Conservation (phyloP, 2,329 filamentous ascomycete genomes). For the Phialemoniopsis sp. region DNA sequence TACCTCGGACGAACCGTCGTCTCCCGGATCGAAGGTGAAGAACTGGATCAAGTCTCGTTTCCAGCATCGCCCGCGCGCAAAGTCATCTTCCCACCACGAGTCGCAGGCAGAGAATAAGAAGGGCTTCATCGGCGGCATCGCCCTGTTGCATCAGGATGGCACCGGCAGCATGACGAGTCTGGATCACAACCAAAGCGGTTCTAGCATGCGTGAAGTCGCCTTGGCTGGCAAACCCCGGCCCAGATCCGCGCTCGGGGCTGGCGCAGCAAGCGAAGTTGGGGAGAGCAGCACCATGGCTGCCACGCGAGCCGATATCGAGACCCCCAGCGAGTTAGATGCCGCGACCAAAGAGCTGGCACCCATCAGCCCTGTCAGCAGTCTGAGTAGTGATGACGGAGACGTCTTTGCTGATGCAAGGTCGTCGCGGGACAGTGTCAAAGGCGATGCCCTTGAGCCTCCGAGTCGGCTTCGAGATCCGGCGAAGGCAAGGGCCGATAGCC, state of each 20-base stretch:
- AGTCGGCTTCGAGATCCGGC: conserved; percentile 15
- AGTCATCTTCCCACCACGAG: conserved; percentile 12
- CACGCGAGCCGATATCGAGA: background rate
- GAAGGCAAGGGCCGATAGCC: conserved; percentile 28
- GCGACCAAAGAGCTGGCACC: no score
- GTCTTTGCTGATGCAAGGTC: conserved; percentile 1
- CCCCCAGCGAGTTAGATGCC: no score
- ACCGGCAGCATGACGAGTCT: conserved; percentile 26
- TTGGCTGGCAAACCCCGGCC: conserved; percentile 18
- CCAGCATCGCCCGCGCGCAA: conserved; percentile 20
- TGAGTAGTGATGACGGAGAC: conserved; percentile 7
- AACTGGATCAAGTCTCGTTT: conserved; percentile 40
- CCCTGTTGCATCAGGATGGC: conserved; percentile 19
- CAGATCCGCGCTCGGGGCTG: conserved; percentile 12
- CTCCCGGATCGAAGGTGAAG: conserved; percentile 25
- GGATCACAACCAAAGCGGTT: conserved; percentile 7
- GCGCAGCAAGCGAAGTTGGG: conserved; percentile 5
- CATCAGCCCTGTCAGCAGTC: conserved; percentile 12
- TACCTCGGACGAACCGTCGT: conserved; percentile 5
- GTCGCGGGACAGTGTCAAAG: no score
- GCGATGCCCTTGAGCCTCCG: conserved; percentile 9
- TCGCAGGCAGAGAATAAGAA: conserved; percentile 5
- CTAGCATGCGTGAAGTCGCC: conserved; percentile 26
- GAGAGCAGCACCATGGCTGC: conserved; percentile 5
- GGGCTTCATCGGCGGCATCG: conserved; percentile 36